Conservation (phyloP, 176 grass and related monocot species). For the Eleusine indica region DNA sequence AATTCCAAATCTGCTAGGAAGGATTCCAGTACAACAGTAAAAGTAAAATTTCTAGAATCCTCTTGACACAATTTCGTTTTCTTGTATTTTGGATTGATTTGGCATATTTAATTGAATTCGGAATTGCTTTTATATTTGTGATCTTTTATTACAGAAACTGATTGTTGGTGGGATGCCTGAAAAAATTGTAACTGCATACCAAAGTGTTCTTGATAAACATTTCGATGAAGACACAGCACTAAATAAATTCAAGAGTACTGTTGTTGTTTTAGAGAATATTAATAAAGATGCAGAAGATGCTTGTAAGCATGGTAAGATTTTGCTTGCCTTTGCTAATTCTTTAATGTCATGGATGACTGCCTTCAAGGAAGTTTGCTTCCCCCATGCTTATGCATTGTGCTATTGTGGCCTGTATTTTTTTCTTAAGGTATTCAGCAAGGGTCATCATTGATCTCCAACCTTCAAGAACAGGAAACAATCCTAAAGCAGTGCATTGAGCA, state of each 20-base stretch:
- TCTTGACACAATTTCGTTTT: conserved; percentile 23
- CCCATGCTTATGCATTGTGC: neutral
- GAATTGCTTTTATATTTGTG: conserved; percentile 32
- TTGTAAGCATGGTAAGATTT: conserved; percentile 65
- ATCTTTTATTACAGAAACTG: conserved; percentile 67
- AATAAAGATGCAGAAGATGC: conserved; percentile 71
- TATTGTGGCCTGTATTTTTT: neutral
- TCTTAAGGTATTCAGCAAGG: conserved; percentile 72
- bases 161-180: conserved; percentile 85
- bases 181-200: conserved; percentile 83
- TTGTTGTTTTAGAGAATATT: conserved; percentile 76
- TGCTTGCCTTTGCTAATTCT: conserved; percentile 27
- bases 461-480: conserved; percentile 69
- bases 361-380: neutral
- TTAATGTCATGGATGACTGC: conserved; percentile 8
- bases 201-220: conserved; percentile 74
- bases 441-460: conserved; percentile 54
- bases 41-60: conserved; percentile 59
- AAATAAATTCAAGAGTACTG: conserved; percentile 67
- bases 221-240: conserved; percentile 74
- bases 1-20: conserved; percentile 66
- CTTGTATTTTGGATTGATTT: neutral
- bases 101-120: conserved; percentile 35
- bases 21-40: conserved; percentile 68
- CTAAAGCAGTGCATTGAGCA: conserved; percentile 67